Evolutionary conservation across 495 filamentous ascomycete genomes (phyloP), one percentile per base, ranked within the genome.

Genomic region (Bryoglossum gracile): DNA sequence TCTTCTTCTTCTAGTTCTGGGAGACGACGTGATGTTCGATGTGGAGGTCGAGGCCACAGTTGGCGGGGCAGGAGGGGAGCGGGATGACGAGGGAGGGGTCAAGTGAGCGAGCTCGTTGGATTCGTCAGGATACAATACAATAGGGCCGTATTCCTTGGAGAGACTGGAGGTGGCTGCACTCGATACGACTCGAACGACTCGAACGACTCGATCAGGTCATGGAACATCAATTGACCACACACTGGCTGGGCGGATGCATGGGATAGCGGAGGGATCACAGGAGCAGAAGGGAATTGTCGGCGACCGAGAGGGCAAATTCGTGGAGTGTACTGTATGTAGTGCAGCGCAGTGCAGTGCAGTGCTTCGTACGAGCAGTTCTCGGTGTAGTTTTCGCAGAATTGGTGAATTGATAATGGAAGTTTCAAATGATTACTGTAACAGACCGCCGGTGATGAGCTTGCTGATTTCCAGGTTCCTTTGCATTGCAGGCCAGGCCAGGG

Each of bases 11-110:
- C 52, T 53, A 24, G 43, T 58, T 50, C 24, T 53, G 46, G 42
- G 24, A 37, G 55, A 61, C 58, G 58, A 58, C 55, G 53, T 58
- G 14, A 53, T 61, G 51, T 23, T 51, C 34, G 48, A 40, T 39
- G 25, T 23, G 43, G 26, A 18, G 13, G 41, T 11, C 8, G 11
- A 51, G 46, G 55, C 51, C 55, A 56, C 39, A 56, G 35, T 55
- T 55, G 58, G 54, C 58, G 50, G 51, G 51, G 48, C 30, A 50
- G 33, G 16, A 24, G 8, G 25, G 44, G 14, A 36, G 39, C 22
- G 17, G 25, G 44, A 26, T 40, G 34, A 10, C 42, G 32, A 5
- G 10, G 25, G 47, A 37, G 11, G 14, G 19, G 39, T 11, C 19
- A 4, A 17, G 25, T 18, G 39, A 28, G 40, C 36, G 53, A 46